A percentile compares a stretch with the other conserved stretches of the same genome.
phyloP scores from a whole-genome alignment of 441 rosid species.

The Bruguiera hainesii region DNA sequence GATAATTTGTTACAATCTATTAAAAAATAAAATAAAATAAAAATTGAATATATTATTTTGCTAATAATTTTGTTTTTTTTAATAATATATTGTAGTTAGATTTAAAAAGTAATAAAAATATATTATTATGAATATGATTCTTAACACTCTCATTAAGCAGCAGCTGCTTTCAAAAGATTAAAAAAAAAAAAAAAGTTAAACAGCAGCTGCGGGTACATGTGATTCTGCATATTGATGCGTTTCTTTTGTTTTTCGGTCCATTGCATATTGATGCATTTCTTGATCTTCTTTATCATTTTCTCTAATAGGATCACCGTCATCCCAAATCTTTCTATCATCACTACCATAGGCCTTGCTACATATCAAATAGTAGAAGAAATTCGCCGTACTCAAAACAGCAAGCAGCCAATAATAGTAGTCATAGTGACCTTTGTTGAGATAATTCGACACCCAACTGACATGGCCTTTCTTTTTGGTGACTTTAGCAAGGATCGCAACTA shows the following conservation, averaged over 20 bases:
- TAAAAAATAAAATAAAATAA: too few species aligned
- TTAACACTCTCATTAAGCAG: too few species aligned
- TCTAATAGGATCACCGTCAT: slow-evolving; percentile 11
- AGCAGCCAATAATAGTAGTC: slow-evolving; percentile 56
- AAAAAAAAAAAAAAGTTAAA: not conserved
- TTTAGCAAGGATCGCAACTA: slow-evolving; percentile 24
- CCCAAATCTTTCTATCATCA: slow-evolving; percentile 26
- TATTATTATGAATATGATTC: too few species aligned
- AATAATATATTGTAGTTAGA: too few species aligned
- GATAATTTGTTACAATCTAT: too few species aligned
- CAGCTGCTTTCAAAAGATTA: not conserved
- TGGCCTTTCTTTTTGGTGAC: slow-evolving; percentile 22
- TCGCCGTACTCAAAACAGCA: slow-evolving; percentile 27
- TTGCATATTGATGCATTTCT: not conserved
- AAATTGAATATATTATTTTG: too few species aligned
- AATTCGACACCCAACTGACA: slow-evolving; percentile 42
- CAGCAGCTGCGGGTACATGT: not conserved
- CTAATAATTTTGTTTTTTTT: too few species aligned
- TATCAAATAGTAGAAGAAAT: slow-evolving; percentile 35
- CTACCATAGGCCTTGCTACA: slow-evolving; percentile 39
- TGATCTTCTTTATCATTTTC: slow-evolving; percentile 7
- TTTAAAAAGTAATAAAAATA: too few species aligned
- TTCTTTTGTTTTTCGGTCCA: not conserved
- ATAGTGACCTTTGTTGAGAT: slow-evolving; percentile 42
- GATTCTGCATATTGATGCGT: not conserved